Percentiles rank a stretch among this genome's conserved stretches.
These are phyloP conservation scores for Solidago caesia DNA, from an alignment of 129 eudicot genomes.

Conservation along the genomic window DNA sequence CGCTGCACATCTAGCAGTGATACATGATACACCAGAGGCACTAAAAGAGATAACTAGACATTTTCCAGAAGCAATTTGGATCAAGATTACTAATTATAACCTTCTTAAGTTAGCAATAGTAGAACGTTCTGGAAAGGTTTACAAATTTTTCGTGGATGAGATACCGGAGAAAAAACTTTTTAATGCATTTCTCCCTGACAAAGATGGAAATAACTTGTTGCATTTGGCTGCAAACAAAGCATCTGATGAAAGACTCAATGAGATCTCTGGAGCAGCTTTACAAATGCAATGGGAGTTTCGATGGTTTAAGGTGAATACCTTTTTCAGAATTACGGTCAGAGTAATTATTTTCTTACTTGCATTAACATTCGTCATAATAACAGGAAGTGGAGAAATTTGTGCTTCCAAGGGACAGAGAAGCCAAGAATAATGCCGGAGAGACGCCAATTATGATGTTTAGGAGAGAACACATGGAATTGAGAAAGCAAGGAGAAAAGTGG, in stretches of 20 bases:
- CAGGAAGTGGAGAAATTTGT: conserved; percentile 6
- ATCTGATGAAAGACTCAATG: conserved; percentile 16
- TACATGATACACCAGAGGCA: conserved; percentile 15
- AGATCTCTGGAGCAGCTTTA: conserved; percentile 20
- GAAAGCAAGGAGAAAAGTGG: conserved; percentile 29
- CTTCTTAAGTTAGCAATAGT: conserved; percentile 6
- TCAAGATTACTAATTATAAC: background rate
- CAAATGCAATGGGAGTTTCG: conserved; percentile 28
- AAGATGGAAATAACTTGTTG: background rate
- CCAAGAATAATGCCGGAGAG: background rate
- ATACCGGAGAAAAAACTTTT: background rate
- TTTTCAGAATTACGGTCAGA: too few relatives aligned
- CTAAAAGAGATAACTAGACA: conserved; percentile 19
- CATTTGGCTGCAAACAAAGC: conserved; percentile 25
- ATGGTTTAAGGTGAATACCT: conserved; percentile 21
- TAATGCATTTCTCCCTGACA: background rate
- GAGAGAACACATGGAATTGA: conserved; percentile 11
- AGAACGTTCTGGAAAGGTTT: conserved; percentile 19
- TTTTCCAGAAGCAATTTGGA: conserved; percentile 19
- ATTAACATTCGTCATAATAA: too few relatives aligned
- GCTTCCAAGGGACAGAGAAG: background rate
- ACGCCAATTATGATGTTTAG: conserved; percentile 27
- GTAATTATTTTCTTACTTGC: too few relatives aligned
- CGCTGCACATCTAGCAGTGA: conserved; percentile 24
- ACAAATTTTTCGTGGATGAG: conserved; percentile 4